phyloP scores from a whole-genome alignment of 805 yeast species.

The Wickerhamiella sergipiensis region DNA sequence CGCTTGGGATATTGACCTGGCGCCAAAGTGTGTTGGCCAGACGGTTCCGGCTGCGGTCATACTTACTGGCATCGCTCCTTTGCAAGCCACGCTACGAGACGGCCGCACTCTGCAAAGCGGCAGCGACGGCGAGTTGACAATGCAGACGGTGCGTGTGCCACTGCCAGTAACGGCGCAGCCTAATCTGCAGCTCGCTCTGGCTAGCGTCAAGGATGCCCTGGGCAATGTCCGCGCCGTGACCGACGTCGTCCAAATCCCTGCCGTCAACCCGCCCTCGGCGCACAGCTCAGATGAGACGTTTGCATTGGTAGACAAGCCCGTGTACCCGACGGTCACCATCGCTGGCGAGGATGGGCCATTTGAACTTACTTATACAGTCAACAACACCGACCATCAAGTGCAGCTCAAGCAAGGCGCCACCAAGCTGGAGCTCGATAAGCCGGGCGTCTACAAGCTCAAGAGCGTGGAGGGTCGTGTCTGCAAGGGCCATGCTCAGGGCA shows the following conservation, averaged over 20 bases:
- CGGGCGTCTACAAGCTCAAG: conserved; percentile 54
- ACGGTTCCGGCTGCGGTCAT: conserved; percentile 38
- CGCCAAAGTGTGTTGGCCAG: conserved; percentile 46
- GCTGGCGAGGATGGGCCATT: conserved; percentile 35
- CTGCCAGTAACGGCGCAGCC: neutral
- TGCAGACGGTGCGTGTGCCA: neutral
- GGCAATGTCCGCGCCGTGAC: neutral
- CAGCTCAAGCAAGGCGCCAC: neutral
- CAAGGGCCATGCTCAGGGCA: conserved; percentile 46
- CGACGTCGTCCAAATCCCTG: neutral
- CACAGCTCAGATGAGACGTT: neutral
- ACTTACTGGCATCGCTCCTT: conserved; percentile 68
- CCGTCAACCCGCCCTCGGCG: neutral
- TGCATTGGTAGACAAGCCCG: conserved; percentile 6
- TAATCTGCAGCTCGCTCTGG: neutral
- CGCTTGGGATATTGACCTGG: conserved; percentile 26
- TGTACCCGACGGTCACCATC: conserved; percentile 13
- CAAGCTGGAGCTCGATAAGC: conserved; percentile 23
- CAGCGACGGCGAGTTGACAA: neutral
- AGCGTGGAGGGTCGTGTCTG: conserved; percentile 50
- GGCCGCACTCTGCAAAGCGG: conserved; percentile 2
- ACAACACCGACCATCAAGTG: conserved; percentile 2
- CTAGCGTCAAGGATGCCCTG: conserved; percentile 3
- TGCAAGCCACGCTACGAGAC: conserved; percentile 31
- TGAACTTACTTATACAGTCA: conserved; percentile 20